These are phyloP conservation scores for Mychonastes homosphaera DNA, from an alignment of 139 green algal genomes.

Conservation along the genomic window DNA sequence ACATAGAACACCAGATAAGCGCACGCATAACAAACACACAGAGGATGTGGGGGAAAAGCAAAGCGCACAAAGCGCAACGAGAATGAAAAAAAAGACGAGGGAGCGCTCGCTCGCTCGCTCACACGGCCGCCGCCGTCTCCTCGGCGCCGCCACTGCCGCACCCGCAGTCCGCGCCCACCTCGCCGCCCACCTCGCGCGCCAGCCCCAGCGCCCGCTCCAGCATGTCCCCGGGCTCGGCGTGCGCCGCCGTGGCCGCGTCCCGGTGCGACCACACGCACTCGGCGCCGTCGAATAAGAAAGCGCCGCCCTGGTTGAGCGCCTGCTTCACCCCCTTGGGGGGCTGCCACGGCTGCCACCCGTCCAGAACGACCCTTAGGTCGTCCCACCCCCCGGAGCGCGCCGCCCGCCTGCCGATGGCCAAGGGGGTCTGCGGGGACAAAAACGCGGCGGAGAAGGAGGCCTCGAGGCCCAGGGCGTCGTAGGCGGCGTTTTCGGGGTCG, in stretches of 20 bases:
- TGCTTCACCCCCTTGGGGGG: constrained; percentile 46
- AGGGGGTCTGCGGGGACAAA: constrained; percentile 40
- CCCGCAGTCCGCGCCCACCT: too few relatives aligned
- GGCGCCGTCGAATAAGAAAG: constrained; percentile 61
- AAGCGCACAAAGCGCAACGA: too few relatives aligned
- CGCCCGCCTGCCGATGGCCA: constrained; percentile 43
- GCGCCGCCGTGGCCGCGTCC: constrained; percentile 55
- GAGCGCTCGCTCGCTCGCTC: too few relatives aligned
- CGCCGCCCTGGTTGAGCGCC: constrained; percentile 54
- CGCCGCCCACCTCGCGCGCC: too few relatives aligned
- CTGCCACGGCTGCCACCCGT: constrained; percentile 59
- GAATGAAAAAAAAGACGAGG: too few relatives aligned
- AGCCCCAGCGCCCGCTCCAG: constrained; percentile 10
- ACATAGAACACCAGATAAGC: too few relatives aligned
- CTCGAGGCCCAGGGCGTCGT: constrained; percentile 56
- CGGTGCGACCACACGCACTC: constrained; percentile 42
- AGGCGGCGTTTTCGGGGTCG: constrained; percentile 62
- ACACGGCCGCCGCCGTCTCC: too few relatives aligned
- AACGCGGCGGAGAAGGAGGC: constrained; percentile 16
- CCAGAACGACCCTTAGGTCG: constrained; percentile 48
- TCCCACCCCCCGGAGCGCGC: constrained; percentile 19
- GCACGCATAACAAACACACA: too few relatives aligned
- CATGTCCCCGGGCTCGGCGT: constrained; percentile 48
- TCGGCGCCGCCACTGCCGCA: too few relatives aligned
- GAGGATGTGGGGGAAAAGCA: too few relatives aligned